Conservation (phyloP, 2,329 filamentous ascomycete genomes). For the Colletotrichum kahawae region DNA sequence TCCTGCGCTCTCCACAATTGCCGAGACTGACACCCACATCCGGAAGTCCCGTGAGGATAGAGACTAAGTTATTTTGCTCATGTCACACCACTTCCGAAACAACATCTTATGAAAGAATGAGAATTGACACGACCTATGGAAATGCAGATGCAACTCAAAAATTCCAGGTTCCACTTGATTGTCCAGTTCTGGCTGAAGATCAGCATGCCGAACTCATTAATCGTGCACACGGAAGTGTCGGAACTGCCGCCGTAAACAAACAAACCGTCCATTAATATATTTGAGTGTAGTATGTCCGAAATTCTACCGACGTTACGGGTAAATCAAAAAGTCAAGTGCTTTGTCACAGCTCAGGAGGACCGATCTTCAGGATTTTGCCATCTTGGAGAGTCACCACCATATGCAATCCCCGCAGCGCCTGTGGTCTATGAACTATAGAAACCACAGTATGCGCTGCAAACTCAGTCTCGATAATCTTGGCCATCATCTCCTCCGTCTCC, state of each 20-base stretch:
- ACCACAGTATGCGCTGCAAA: conserved; percentile 30
- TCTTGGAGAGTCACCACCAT: not conserved
- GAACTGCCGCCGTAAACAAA: not conserved
- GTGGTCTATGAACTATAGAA: conserved; percentile 29
- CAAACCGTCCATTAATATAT: not conserved
- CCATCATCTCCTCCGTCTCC: conserved; percentile 29
- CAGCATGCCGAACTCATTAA: not conserved
- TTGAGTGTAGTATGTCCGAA: not conserved
- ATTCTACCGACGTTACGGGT: not conserved
- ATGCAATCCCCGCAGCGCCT: not conserved
- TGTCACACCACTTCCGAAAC: not conserved
- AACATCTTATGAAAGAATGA: not conserved
- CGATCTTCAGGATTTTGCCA: not conserved
- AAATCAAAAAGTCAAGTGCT: not conserved
- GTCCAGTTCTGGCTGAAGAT: not conserved
- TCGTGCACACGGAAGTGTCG: not conserved
- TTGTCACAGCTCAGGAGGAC: not conserved
- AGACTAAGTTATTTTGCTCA: not conserved
- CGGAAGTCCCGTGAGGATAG: not conserved
- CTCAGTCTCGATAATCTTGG: conserved; percentile 18
- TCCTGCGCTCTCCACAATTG: not conserved
- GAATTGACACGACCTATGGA: not conserved
- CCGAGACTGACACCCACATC: not conserved
- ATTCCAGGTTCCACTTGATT: not conserved
- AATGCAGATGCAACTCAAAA: not conserved